These are phyloP conservation scores for Penicillium thymicola DNA, from an alignment of 2,329 filamentous ascomycete species.

Conservation along the genomic window DNA sequence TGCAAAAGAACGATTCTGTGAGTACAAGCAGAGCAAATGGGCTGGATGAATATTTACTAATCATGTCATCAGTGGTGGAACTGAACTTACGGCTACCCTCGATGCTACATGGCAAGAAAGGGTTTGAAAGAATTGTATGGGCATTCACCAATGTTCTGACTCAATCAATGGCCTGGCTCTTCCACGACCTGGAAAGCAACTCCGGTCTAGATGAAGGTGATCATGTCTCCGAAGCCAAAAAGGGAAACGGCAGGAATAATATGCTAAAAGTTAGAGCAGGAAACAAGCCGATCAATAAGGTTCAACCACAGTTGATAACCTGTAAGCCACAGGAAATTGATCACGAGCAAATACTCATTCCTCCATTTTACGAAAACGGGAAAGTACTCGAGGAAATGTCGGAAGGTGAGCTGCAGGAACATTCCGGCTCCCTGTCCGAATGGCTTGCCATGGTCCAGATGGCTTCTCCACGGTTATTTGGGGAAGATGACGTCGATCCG, in stretches of 20 bases:
- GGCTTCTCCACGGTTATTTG: slow-evolving; percentile 38
- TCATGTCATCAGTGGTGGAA: slow-evolving; percentile 60
- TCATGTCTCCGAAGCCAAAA: background rate
- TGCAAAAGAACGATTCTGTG: slow-evolving; percentile 71
- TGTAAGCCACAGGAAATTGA: slow-evolving; percentile 25
- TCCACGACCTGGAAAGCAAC: slow-evolving; percentile 56
- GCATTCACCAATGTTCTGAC: slow-evolving; percentile 75
- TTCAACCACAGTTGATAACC: slow-evolving; percentile 38
- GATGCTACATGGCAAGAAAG: slow-evolving; percentile 80
- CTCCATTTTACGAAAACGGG: slow-evolving; percentile 22
- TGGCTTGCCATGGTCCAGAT: slow-evolving; percentile 60
- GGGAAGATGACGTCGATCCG: slow-evolving; percentile 40
- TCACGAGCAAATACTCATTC: slow-evolving; percentile 30
- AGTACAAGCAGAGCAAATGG: slow-evolving; percentile 12
- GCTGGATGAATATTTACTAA: slow-evolving; percentile 11
- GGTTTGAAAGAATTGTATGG: slow-evolving; percentile 73
- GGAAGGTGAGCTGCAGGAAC: slow-evolving; percentile 57
- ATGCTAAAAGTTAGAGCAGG: slow-evolving; percentile 17
- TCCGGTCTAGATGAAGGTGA: slow-evolving; percentile 43
- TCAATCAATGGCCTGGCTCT: slow-evolving; percentile 70
- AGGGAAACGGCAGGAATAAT: background rate
- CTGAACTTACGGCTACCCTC: slow-evolving; percentile 68
- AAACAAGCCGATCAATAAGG: slow-evolving; percentile 34
- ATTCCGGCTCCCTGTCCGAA: slow-evolving; percentile 55
- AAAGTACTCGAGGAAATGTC: slow-evolving; percentile 28